Evolutionary conservation across 495 filamentous ascomycete species (phyloP), one percentile per base, ranked within the genome.

Genomic region (Mytilinidion resinicola): DNA sequence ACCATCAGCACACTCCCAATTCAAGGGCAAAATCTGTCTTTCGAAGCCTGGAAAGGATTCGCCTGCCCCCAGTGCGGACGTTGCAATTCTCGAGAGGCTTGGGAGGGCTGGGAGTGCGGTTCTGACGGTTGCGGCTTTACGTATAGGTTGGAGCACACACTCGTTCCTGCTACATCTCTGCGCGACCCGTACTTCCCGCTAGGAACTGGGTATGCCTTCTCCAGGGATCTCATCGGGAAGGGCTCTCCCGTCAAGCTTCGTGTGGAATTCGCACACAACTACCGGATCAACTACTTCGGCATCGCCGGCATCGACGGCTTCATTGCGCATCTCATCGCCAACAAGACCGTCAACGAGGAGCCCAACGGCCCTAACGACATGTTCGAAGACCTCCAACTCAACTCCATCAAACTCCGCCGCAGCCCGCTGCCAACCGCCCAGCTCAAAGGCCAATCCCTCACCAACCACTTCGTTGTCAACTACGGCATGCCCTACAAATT

Each of bases 401-500:
- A 51, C 0, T 79, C 86, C 33, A 76, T 90, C 36, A 77, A 78
- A 14, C 46, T 61, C 5, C 53, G 41, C 15, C 51, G 61, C 3
- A 38, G 61, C 14, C 15, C 21, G 2, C 10, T 63, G 11, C 44
- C 30, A 15, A 57, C 14, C 12, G 55, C 19, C 7, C 34, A 20
- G 19, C 53, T 63, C n/a, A 61, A 68, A 37, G 69, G 70, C 39
- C 73, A 81, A 48, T 78, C 80, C 0, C 55, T 52, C 43, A 88
- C 84, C 0, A 71, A 77, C 0, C 88, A 91, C 55, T 95, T 86
- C 67, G 76, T 81, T 1, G 79, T 79, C 9, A 95, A 92, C 69
- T 88, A 90, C 83, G 90, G 90, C 0, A 86, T 88, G 51, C 85
- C 84, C 0, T 95, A 96, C 67, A 91, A 95, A 60, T 95, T 85